Evolutionary conservation across 257 asterid genomes (phyloP).

Genomic region (Solanum sejunctum): DNA sequence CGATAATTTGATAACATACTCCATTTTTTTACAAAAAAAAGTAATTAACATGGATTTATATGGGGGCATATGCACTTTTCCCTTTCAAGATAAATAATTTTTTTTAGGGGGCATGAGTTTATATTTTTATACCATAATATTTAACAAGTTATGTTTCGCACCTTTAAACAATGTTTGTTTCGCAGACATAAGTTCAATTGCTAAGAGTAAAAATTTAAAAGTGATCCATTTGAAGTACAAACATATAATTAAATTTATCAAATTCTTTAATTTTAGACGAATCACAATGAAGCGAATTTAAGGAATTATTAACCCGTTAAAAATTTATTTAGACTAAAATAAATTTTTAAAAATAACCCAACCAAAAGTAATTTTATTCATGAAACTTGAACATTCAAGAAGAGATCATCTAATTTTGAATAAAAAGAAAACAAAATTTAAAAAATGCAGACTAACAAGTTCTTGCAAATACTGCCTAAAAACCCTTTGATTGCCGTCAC

Average conservation of each 20-base stretch:
- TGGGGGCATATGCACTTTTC: background rate
- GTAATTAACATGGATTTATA: background rate
- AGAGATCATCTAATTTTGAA: background rate
- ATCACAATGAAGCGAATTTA: background rate
- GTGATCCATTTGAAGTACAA: fast-evolving
- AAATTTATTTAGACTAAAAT: background rate
- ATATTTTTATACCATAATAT: background rate
- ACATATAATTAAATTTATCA: background rate
- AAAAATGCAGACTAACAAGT: too few relatives aligned
- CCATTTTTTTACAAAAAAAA: too few relatives aligned
- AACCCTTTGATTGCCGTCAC: background rate
- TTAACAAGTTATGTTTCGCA: background rate
- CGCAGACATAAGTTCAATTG: background rate
- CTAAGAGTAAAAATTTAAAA: background rate
- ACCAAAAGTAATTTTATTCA: background rate
- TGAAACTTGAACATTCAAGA: background rate
- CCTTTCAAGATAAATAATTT: background rate
- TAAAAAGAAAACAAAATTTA: too few relatives aligned
- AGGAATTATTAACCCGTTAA: background rate
- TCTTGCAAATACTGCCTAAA: background rate
- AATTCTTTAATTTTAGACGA: background rate
- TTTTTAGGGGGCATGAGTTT: background rate
- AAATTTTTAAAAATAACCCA: background rate
- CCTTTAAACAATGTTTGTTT: background rate
- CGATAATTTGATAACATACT: background rate